phyloP scores from a whole-genome alignment of 768 basidiomycete species.

The Antrodiella citrinella region DNA sequence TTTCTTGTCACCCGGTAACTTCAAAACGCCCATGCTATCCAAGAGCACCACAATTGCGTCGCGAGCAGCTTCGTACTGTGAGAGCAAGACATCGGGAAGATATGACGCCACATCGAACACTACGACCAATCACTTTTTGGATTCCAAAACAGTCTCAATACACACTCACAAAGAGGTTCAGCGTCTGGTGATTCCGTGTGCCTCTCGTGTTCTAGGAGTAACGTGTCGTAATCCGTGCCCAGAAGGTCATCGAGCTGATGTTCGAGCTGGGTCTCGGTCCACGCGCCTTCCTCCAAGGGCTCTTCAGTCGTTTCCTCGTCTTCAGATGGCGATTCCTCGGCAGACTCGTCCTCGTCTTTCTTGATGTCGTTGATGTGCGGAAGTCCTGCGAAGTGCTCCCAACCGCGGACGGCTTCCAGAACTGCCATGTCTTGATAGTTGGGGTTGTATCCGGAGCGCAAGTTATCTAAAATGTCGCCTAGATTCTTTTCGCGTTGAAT shows the following conservation, averaged over 20 bases:
- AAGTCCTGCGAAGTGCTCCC: constrained; percentile 67
- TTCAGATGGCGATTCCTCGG: constrained; percentile 15
- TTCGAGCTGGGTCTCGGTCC: constrained; percentile 53
- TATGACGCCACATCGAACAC: constrained; percentile 79
- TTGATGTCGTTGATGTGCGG: constrained; percentile 66
- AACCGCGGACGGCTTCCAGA: constrained; percentile 91
- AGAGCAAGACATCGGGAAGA: constrained; percentile 73
- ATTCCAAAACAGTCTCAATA: background rate
- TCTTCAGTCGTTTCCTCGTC: constrained; percentile 14
- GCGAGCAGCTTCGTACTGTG: constrained; percentile 63
- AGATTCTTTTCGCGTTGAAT: constrained; percentile 70
- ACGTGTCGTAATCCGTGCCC: constrained; percentile 58
- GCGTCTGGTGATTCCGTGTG: constrained; percentile 43
- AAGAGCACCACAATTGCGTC: constrained; percentile 56
- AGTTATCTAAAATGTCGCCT: constrained; percentile 71
- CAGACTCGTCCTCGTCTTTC: constrained; percentile 34
- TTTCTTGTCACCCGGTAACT: constrained; percentile 14
- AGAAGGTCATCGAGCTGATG: constrained; percentile 49
- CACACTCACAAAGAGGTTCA: constrained; percentile 45
- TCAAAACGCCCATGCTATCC: constrained; percentile 52
- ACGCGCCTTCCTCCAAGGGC: constrained; percentile 48
- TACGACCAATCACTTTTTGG: too few species aligned
- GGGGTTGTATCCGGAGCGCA: constrained; percentile 87
- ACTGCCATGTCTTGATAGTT: constrained; percentile 99
- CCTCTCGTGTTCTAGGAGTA: constrained; percentile 74